These are phyloP conservation scores for Pseudogymnoascus sp. DNA, from an alignment of 2,329 filamentous ascomycete species.

Conservation along the genomic window DNA sequence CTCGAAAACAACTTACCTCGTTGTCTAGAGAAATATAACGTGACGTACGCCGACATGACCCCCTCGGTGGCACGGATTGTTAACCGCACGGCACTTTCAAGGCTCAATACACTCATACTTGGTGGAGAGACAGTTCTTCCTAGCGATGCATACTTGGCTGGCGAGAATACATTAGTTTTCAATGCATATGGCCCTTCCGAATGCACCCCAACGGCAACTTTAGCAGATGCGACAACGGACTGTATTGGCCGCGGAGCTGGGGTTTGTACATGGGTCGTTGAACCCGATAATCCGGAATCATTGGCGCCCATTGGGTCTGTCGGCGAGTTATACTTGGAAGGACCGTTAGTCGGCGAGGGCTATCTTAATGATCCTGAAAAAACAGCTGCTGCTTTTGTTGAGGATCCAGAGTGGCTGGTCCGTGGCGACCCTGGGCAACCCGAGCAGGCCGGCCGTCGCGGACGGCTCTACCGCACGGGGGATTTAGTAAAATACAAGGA, in stretches of 20 bases:
- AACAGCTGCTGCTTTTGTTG: constrained; percentile 49
- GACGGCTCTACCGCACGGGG: constrained; percentile 49
- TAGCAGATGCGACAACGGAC: constrained; percentile 8
- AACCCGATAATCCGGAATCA: neutral
- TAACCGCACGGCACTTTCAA: constrained; percentile 72
- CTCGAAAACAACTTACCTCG: constrained; percentile 66
- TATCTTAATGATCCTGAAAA: constrained; percentile 51
- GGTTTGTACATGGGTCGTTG: constrained; percentile 31
- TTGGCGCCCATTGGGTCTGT: constrained; percentile 6
- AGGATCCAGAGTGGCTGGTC: constrained; percentile 17
- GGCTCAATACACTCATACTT: constrained; percentile 68
- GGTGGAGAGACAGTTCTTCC: constrained; percentile 74
- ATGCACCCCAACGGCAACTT: constrained; percentile 64
- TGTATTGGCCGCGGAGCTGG: constrained; percentile 11
- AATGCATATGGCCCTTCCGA: constrained; percentile 75
- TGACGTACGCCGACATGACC: constrained; percentile 31
- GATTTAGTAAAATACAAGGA: constrained; percentile 48
- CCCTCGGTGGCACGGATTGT: constrained; percentile 66
- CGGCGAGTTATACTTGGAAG: constrained; percentile 21
- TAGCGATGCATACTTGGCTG: constrained; percentile 38
- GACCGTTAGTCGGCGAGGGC: constrained; percentile 51
- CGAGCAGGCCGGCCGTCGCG: neutral
- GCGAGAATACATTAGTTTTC: constrained; percentile 28
- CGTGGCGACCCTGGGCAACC: constrained; percentile 6
- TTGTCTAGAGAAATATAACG: constrained; percentile 52